These are phyloP conservation scores for Amaranthus hypochondriacus DNA, from an alignment of 148 eudicot species.

Conservation along the genomic window DNA sequence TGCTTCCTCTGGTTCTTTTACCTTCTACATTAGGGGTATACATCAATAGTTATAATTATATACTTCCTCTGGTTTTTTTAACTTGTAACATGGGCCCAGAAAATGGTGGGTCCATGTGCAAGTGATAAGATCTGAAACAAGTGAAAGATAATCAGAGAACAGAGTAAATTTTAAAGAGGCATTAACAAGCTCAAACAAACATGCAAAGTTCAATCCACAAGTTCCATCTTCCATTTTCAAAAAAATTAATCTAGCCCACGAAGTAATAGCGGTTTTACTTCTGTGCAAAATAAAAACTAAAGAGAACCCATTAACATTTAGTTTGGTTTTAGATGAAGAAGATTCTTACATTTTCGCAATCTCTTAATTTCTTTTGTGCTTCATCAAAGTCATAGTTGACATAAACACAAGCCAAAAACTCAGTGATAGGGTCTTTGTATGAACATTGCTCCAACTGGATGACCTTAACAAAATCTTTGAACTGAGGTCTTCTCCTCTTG, in stretches of 20 bases:
- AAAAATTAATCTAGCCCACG: no score
- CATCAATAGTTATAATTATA: no score
- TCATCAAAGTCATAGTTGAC: conserved; percentile 96
- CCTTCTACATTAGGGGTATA: no score
- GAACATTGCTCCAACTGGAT: conserved; percentile 86
- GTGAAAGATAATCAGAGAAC: background rate
- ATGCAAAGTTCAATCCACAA: background rate
- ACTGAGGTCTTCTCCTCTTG: conserved; percentile 88
- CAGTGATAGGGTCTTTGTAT: conserved; percentile 81
- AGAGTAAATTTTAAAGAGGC: background rate
- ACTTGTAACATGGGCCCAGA: no score
- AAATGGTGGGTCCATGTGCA: no score
- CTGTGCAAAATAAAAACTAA: background rate
- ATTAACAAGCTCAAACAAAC: background rate
- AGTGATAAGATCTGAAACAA: no score
- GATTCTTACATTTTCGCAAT: conserved; percentile 80
- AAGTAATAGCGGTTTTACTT: no score
- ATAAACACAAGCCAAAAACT: conserved; percentile 90
- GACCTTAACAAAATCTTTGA: conserved; percentile 90
- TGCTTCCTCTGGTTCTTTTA: no score
- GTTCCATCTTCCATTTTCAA: background rate
- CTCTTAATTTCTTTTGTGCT: conserved; percentile 86
- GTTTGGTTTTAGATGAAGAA: background rate
- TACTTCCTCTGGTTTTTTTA: no score
- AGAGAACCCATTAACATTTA: background rate